Evolutionary conservation across 306 rosid genomes (phyloP).

Genomic region (Dryas alaskensis): DNA sequence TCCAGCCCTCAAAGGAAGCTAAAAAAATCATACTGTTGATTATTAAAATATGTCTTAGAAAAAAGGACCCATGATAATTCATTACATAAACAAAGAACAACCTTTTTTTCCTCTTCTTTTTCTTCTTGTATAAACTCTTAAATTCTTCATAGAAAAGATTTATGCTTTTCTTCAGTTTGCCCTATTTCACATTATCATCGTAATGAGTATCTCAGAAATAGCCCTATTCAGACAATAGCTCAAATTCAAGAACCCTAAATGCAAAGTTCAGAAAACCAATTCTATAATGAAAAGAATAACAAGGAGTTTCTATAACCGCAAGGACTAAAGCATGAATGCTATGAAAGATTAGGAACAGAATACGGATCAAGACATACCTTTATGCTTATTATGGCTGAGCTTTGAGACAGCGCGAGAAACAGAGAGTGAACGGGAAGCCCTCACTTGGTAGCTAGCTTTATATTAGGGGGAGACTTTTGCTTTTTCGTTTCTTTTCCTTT

Average conservation of each 20-base stretch:
- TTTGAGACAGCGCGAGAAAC: conserved; percentile 4
- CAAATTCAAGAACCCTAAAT: conserved; percentile 11
- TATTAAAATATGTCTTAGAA: not conserved
- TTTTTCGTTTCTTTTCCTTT: too few relatives aligned
- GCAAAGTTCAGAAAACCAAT: not conserved
- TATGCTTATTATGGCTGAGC: not conserved
- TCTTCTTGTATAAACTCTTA: not conserved
- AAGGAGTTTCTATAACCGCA: not conserved
- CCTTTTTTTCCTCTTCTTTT: not conserved
- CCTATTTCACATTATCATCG: not conserved
- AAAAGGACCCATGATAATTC: not conserved
- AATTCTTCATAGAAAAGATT: not conserved
- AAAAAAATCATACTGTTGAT: not conserved
- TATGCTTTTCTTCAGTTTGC: not conserved
- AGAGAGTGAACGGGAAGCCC: not conserved
- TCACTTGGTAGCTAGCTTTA: not conserved
- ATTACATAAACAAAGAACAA: not conserved
- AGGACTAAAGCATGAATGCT: not conserved
- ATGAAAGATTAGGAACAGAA: not conserved
- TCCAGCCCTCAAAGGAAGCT: not conserved
- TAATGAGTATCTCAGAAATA: not conserved
- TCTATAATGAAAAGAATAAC: not conserved
- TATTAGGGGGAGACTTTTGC: not conserved
- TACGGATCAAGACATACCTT: conserved; percentile 13
- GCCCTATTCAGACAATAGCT: not conserved